Base-by-base conservation (phyloP, 352 stramenopile genomes). In the Globisporangium lucens region DNA sequence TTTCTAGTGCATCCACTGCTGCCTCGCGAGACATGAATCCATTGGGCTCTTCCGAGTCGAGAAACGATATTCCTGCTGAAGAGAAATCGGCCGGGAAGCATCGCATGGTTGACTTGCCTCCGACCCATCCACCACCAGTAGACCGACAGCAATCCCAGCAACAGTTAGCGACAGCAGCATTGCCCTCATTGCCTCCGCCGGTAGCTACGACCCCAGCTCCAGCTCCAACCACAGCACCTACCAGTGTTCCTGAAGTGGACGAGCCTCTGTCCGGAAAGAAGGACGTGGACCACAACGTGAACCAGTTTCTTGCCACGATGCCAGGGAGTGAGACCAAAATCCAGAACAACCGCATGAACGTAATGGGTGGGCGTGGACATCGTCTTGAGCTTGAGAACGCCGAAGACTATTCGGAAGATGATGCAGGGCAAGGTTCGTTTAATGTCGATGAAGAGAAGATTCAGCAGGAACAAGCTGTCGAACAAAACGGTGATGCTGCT, bases 241-340 rank as follows among this genome's bases (percentile, higher is more conserved):
- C 55, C 10, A 67, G 49, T 7, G 43, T 46, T 65, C 53, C 68
- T 61, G 61, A 72, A 7, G 68, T 78, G 2, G 83, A 91, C 66
- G 83, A 89, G 36, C 85, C 85, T 1, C 66, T 90, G 4, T 91
- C 80, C 10, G 81, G 82, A 22, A 78, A 77, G 33, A 81, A 83
- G 58, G 70, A 77, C 49, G 71, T 61, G 13, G 79, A 82, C 35
- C 67, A 80, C 24, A 73, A 89, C 47, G 80, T 93, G 74, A 83
- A 96, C 77, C 71, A 83, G 49, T 85, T 93, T 67, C 75, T 97
- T 63, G 77, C 87, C 69, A 86, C 78, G 27, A 89, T 98, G 76
- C 93, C 90, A 49, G 89, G 94, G 36, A 97, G 81, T 47, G 94
- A 98, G 77, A 87, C 79, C 49, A 93, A 93, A 52, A 98, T 98